Evolutionary conservation across 1,139 yeast species (phyloP).

Genomic region (Diutina rugosa): DNA sequence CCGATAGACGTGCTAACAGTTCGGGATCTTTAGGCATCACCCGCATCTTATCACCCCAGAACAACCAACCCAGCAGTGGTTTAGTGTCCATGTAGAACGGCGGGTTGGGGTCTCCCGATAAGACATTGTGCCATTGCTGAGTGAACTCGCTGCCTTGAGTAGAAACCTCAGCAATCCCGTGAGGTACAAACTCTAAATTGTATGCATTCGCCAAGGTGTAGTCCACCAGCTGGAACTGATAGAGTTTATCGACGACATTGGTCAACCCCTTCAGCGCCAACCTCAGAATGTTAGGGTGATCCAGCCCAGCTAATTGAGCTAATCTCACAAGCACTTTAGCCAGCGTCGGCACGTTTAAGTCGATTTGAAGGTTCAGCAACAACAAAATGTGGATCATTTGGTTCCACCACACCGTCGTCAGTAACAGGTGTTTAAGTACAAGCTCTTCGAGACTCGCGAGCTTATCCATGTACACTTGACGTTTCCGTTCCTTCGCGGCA

Average conservation of each 20-base stretch:
- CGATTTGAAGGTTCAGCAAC: conserved; percentile 41
- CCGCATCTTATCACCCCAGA: conserved; percentile 54
- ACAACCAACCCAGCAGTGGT: conserved; percentile 57
- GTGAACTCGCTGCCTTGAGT: conserved; percentile 18
- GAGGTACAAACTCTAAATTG: conserved; percentile 26
- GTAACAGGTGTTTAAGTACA: conserved; percentile 24
- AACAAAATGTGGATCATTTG: conserved; percentile 42
- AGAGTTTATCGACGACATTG: conserved; percentile 38
- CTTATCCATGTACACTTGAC: conserved; percentile 26
- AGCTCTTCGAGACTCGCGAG: conserved; percentile 29
- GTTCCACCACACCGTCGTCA: conserved; percentile 58
- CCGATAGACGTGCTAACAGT: conserved; percentile 4
- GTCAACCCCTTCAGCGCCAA: conserved; percentile 53
- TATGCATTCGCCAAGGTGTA: conserved; percentile 38
- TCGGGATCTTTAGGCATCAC: conserved; percentile 21
- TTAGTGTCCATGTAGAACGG: conserved; percentile 45
- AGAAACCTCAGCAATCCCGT: conserved; percentile 27
- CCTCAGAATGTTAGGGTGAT: conserved; percentile 63
- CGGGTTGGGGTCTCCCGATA: conserved; percentile 37
- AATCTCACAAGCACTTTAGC: conserved; percentile 33
- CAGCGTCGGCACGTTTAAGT: conserved; percentile 36
- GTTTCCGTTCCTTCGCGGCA: conserved; percentile 46
- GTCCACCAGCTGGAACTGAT: conserved; percentile 37
- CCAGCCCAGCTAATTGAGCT: conserved; percentile 41
- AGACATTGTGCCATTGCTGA: conserved; percentile 36